A percentile compares a stretch with the other conserved stretches of the same genome.
phyloP scores from a whole-genome alignment of 176 grass and related monocot genomes.

The Zoysia japonica region DNA sequence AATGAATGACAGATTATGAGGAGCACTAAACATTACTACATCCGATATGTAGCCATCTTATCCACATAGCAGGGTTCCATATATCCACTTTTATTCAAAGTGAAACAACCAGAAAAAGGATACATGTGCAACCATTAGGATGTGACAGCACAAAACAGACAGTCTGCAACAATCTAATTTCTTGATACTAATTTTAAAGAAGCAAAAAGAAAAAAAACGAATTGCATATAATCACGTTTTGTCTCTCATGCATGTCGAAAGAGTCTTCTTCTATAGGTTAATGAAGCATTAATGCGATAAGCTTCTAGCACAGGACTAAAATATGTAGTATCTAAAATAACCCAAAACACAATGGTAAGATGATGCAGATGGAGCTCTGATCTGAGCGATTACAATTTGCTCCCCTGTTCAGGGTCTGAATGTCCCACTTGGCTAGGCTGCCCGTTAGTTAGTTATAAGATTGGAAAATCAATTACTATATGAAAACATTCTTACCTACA shows the following conservation, averaged over 20 bases:
- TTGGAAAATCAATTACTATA: no score
- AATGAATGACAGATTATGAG: constrained; percentile 13
- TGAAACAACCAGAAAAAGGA: not conserved
- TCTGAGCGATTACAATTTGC: no score
- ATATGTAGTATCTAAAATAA: not conserved
- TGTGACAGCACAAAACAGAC: not conserved
- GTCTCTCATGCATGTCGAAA: not conserved
- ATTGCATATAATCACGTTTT: not conserved
- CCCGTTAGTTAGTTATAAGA: no score
- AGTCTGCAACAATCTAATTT: constrained; percentile 7
- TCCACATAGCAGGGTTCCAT: not conserved
- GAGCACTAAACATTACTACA: constrained; percentile 22
- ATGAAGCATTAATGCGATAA: not conserved
- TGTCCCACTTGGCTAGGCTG: no score
- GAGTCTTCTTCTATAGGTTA: not conserved
- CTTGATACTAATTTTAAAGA: not conserved
- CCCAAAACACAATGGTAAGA: no score
- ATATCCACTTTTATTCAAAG: not conserved
- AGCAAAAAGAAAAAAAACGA: not conserved
- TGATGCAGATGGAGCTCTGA: no score
- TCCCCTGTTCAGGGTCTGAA: no score
- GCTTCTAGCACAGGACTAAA: not conserved
- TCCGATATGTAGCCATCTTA: not conserved
- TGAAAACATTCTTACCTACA: constrained; percentile 48
- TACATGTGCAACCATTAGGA: not conserved